Base-by-base conservation (phyloP, 129 eudicot genomes). In the Tagetes erecta region DNA sequence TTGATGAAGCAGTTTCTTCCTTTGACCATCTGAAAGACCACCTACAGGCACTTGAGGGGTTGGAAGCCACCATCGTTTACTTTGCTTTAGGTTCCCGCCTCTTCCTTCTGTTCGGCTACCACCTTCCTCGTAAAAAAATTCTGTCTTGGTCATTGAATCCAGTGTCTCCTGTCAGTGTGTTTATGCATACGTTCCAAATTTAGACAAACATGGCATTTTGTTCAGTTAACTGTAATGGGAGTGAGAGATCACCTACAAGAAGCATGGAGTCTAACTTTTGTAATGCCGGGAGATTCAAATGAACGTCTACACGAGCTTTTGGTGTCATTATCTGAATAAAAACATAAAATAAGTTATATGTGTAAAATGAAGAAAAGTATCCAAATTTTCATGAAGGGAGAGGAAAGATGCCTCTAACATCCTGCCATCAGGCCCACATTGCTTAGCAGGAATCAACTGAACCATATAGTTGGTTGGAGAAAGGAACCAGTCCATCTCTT, bases 41-140 rank as follows among this genome's bases (percentile, higher is more conserved):
- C 85, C 72, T 44, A 76, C 73, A 44, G 99, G 99, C 13, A 95
- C 92, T 63, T 80, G 90, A 4, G 97, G 99, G 20, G 78, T 81
- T 0, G 99, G 99, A 71, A 95, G 97, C 99, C 97, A 95, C 99
- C 99, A 91, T 76, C 97, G 77, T 74, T 82, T 87, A 86, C 96
- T 88, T 83, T 87, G 76, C 35, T 88, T 86, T 3, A 73, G 62
- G 39, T 84, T 73, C 8, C 77, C 79, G 50, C 73, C 81, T 70
- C 90, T 85, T 46, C 94, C 97, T 87, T 91, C 99, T 8, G 85
- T 89, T 76, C 92, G 86, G 74, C 93, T 90, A 63, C 95, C 95
- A 13, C 88, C 90, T 84, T 95, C 99, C 7, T 81, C 89, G n/a
- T 95, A 95, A 94, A 94, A 95, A 80, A 95, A 88, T 66, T 95